Evolutionary conservation across 208 protist species (phyloP).

Genomic region (Hexamita inflata): DNA sequence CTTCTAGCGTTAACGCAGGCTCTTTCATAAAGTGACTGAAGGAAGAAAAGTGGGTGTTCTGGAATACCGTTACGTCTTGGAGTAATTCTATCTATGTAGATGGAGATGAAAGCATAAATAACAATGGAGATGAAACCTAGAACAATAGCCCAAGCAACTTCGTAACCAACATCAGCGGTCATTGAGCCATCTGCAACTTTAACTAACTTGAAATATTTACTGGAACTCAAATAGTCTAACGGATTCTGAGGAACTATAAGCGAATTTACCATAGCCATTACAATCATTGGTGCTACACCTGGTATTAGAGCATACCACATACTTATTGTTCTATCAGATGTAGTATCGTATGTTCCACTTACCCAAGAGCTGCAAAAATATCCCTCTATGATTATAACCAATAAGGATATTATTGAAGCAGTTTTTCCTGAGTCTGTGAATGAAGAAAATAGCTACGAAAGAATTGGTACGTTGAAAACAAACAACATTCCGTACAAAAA

Average conservation of each 20-base stretch:
- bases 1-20: neutral
- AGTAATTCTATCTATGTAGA: constrained; percentile 48
- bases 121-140: constrained; percentile 37
- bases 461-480: neutral
- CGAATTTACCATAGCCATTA: neutral
- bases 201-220: neutral
- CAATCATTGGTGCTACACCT: neutral
- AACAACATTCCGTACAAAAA: neutral
- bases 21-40: neutral
- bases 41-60: constrained; percentile 23
- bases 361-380: no score
- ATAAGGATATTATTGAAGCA: no score
- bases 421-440: constrained; percentile 3
- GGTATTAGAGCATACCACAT: constrained; percentile 1
- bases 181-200: no score
- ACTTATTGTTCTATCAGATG: neutral
- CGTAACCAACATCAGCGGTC: neutral
- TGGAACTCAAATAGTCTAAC: neutral
- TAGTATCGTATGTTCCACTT: no score
- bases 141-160: neutral
- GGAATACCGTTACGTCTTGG: constrained; percentile 32
- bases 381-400: no score
- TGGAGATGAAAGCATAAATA: constrained; percentile 40
- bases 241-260: neutral
- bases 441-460: neutral